Conservation (phyloP, 2,329 filamentous ascomycete genomes). For the Zymoseptoria ardabiliae region DNA sequence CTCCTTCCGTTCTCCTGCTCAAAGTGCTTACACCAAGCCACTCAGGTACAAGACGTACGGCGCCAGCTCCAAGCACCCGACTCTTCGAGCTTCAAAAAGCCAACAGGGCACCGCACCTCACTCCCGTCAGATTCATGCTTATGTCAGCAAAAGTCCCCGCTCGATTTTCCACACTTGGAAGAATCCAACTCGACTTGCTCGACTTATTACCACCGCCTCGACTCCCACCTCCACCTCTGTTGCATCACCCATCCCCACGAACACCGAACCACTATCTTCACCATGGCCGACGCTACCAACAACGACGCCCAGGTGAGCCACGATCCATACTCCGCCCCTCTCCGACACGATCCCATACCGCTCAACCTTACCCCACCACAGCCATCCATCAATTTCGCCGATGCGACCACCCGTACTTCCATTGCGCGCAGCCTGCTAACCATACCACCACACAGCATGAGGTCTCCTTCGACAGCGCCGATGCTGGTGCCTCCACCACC, state of each 20-base stretch:
- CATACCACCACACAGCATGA: conserved; percentile 38
- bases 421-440: conserved; percentile 2
- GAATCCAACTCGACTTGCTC: not conserved
- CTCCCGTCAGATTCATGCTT: no score
- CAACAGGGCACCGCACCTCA: no score
- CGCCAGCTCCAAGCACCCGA: no score
- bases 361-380: not conserved
- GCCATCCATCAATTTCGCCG: not conserved
- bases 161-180: not conserved
- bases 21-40: no score
- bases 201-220: conserved; percentile 23
- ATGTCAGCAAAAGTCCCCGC: no score
- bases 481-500: conserved; percentile 91
- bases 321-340: not conserved
- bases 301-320: conserved; percentile 55
- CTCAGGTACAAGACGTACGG: no score
- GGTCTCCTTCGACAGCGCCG: conserved; percentile 81
- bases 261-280: conserved; percentile 36
- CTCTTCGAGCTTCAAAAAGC: no score
- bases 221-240: conserved; percentile 26
- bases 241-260: conserved; percentile 23
- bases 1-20: no score
- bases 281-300: conserved; percentile 48
- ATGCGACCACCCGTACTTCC: not conserved
- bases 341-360: not conserved